Conservation (phyloP, 2,329 filamentous ascomycete species). For the Sclerotinia borealis region DNA sequence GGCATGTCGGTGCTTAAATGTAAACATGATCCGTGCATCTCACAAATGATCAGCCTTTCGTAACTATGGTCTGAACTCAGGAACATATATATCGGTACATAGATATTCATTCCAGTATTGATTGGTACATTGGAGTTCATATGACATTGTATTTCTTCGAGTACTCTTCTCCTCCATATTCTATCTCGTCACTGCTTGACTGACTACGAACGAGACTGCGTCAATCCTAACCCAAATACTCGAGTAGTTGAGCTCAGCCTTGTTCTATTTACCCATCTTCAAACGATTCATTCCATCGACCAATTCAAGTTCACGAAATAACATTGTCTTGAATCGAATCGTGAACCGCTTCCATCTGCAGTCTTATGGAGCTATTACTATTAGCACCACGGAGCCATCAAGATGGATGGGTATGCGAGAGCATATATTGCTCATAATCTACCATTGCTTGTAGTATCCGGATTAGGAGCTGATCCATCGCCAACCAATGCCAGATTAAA, state of each 20-base stretch:
- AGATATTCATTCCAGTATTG: not conserved
- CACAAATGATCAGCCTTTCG: not conserved
- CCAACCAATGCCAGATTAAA: constrained; percentile 26
- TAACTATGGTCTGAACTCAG: not conserved
- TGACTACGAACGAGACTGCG: not conserved
- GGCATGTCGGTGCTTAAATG: constrained; percentile 2
- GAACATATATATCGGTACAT: not conserved
- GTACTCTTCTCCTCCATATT: not conserved
- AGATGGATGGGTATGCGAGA: constrained; percentile 72
- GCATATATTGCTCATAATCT: constrained; percentile 84
- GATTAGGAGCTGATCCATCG: constrained; percentile 50
- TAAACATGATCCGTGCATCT: constrained; percentile 2
- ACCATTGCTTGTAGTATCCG: constrained; percentile 76
- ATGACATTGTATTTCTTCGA: not conserved
- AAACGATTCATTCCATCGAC: not conserved
- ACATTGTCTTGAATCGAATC: not conserved
- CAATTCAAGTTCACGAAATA: constrained; percentile 6
- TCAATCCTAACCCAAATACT: not conserved
- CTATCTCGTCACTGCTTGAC: not conserved
- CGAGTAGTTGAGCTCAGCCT: not conserved
- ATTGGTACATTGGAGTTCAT: not conserved
- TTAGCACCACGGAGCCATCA: constrained; percentile 14
- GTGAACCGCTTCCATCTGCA: not conserved
- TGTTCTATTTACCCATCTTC: not conserved
- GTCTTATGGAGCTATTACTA: constrained; percentile 28